These are phyloP conservation scores for Podospora bellae-mahoneyi DNA, from an alignment of 495 filamentous ascomycete species.

Conservation along the genomic window DNA sequence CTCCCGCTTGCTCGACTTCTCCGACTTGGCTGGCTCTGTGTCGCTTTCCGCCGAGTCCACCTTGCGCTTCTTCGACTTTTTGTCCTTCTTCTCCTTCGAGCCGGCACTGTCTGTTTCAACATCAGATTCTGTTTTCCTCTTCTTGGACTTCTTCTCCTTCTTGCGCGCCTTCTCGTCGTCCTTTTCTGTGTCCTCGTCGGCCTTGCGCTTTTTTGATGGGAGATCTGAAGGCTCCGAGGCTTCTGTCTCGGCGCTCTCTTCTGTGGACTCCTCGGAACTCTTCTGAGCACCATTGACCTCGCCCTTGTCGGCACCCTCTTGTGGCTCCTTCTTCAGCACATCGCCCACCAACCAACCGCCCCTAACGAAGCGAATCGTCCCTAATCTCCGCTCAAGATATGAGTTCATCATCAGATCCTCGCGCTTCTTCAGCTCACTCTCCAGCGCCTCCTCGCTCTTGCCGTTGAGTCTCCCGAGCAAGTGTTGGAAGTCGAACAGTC, in stretches of 20 bases:
- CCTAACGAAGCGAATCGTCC: slow-evolving; percentile 71
- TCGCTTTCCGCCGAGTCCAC: slow-evolving; percentile 24
- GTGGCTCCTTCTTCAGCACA: slow-evolving; percentile 22
- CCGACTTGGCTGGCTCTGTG: slow-evolving; percentile 20
- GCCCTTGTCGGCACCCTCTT: slow-evolving; percentile 6
- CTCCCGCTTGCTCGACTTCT: slow-evolving; percentile 36
- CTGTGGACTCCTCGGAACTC: slow-evolving; percentile 1
- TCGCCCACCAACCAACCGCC: slow-evolving; percentile 77
- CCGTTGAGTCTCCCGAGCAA: slow-evolving; percentile 87
- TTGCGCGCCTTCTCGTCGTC: slow-evolving; percentile 30
- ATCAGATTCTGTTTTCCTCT: slow-evolving; percentile 38
- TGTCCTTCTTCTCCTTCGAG: slow-evolving; percentile 33
- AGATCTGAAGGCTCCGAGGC: background rate
- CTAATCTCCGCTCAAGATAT: slow-evolving; percentile 67
- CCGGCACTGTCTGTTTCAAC: slow-evolving; percentile 25
- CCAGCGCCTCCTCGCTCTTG: slow-evolving; percentile 64
- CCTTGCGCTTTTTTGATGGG: slow-evolving; percentile 27
- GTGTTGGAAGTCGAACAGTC: slow-evolving; percentile 77
- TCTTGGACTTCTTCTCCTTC: slow-evolving; percentile 46
- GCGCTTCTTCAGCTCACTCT: slow-evolving; percentile 59
- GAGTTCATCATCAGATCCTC: slow-evolving; percentile 61
- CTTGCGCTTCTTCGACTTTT: slow-evolving; percentile 38
- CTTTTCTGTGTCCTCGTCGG: slow-evolving; percentile 22
- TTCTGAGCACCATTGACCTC: background rate
- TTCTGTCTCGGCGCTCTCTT: background rate